Evolutionary conservation across 495 filamentous ascomycete species (phyloP).

Genomic region (Hyaloscypha finlandica): DNA sequence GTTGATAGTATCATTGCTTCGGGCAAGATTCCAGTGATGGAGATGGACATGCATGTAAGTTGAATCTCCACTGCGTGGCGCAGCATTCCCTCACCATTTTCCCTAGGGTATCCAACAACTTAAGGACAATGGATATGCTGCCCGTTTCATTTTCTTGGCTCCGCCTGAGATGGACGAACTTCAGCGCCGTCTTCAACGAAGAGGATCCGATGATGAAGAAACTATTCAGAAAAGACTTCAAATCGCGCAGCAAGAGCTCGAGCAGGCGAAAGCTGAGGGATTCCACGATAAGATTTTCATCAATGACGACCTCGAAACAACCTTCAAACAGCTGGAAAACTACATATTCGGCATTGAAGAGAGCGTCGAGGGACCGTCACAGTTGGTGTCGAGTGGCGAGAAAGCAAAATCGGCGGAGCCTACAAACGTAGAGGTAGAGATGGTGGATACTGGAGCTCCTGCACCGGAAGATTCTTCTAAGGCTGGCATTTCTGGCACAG

Average conservation of each 20-base stretch:
- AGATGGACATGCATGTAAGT: constrained; percentile 55
- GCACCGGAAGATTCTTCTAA: not conserved
- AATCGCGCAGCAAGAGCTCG: constrained; percentile 65
- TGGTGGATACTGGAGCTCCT: constrained; percentile 11
- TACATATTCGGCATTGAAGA: constrained; percentile 30
- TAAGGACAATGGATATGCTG: constrained; percentile 66
- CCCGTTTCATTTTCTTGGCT: constrained; percentile 71
- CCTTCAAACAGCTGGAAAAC: constrained; percentile 47
- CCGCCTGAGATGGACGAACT: constrained; percentile 66
- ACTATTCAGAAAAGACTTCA: constrained; percentile 59
- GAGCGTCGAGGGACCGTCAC: not conserved
- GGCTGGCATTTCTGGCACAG: not conserved
- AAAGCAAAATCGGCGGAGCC: constrained; percentile 12
- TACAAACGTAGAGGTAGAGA: constrained; percentile 16
- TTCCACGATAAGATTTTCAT: constrained; percentile 64
- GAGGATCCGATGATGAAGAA: constrained; percentile 63
- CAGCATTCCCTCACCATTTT: constrained; percentile 6
- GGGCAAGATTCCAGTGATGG: constrained; percentile 51
- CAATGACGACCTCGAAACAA: constrained; percentile 70
- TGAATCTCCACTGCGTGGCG: constrained; percentile 17
- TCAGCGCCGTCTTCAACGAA: constrained; percentile 44
- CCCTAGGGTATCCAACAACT: constrained; percentile 71
- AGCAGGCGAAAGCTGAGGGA: constrained; percentile 59
- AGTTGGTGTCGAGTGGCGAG: constrained; percentile 1
- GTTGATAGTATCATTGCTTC: constrained; percentile 46